Conservation (phyloP, 2,329 filamentous ascomycete genomes). For the Acrodontium crateriforme region DNA sequence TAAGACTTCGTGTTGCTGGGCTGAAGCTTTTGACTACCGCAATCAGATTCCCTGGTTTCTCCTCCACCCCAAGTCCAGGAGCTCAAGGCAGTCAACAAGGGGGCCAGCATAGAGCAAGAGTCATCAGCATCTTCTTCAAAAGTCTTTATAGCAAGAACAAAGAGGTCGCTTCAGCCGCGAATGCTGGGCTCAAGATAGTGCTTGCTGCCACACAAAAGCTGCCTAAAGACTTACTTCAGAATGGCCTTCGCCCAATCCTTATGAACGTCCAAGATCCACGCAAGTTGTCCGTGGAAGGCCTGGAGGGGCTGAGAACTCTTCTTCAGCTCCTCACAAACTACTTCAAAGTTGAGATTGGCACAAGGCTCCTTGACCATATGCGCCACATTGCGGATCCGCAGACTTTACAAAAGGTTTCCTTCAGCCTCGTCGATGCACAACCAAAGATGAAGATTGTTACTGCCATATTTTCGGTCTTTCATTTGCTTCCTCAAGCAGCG, state of each 20-base stretch:
- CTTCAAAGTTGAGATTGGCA: conserved; percentile 97
- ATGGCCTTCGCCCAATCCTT: conserved; percentile 84
- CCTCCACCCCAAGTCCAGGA: conserved; percentile 38
- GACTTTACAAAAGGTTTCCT: conserved; percentile 77
- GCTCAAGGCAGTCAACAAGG: conserved; percentile 19
- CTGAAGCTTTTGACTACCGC: conserved; percentile 86
- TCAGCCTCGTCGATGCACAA: conserved; percentile 87
- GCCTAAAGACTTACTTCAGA: conserved; percentile 89
- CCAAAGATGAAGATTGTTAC: conserved; percentile 87
- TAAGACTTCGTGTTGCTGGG: conserved; percentile 82
- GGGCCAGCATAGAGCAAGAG: conserved; percentile 39
- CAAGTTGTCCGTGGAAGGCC: conserved; percentile 70
- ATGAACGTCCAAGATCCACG: conserved; percentile 92
- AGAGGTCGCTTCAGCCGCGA: conserved; percentile 85
- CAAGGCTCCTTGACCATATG: conserved; percentile 84
- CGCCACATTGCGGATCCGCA: conserved; percentile 74
- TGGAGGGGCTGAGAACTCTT: conserved; percentile 82
- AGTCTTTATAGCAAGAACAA: conserved; percentile 86
- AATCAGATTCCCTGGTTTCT: conserved; percentile 85
- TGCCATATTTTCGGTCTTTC: conserved; percentile 92
- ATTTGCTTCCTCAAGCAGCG: conserved; percentile 81
- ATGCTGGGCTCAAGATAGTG: conserved; percentile 76
- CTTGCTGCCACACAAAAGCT: conserved; percentile 80
- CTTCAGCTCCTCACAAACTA: conserved; percentile 90
- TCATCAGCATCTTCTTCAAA: conserved; percentile 96